Evolutionary conservation across 2,329 filamentous ascomycete genomes (phyloP).

Genomic region (Apiospora arundinis): DNA sequence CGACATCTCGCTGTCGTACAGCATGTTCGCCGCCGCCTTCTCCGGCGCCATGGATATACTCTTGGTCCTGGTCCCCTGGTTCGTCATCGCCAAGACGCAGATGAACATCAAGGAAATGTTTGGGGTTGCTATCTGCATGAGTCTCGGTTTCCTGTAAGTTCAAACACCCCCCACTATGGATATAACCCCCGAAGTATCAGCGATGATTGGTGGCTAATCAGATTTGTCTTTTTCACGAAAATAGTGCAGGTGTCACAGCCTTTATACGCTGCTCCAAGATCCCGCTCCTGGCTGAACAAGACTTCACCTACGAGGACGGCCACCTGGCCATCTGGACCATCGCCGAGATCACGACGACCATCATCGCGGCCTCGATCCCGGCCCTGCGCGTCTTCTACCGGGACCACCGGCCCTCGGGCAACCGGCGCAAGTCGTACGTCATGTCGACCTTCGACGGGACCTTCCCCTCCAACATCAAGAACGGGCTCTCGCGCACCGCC

Average conservation of each 20-base stretch:
- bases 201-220: not conserved
- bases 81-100: slow-evolving; percentile 42
- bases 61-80: slow-evolving; percentile 46
- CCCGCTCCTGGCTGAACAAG: slow-evolving; percentile 23
- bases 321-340: slow-evolving; percentile 37
- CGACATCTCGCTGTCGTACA: slow-evolving; percentile 29
- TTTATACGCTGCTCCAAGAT: slow-evolving; percentile 30
- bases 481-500: slow-evolving; percentile 9
- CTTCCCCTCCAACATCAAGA: not conserved
- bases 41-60: slow-evolving; percentile 44
- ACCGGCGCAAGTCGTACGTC: slow-evolving; percentile 5
- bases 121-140: slow-evolving; percentile 44
- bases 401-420: not conserved
- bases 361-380: slow-evolving; percentile 43
- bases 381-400: slow-evolving; percentile 33
- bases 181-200: not conserved
- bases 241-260: slow-evolving; percentile 30
- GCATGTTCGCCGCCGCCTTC: slow-evolving; percentile 32
- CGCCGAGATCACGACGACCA: slow-evolving; percentile 43
- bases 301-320: slow-evolving; percentile 27
- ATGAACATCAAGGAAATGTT: slow-evolving; percentile 46
- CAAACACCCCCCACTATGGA: not conserved
- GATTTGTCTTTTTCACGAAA: not conserved
- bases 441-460: slow-evolving; percentile 15
- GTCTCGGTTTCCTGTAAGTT: slow-evolving; percentile 41